Conservation (phyloP, 352 stramenopile species). For the Phytophthora capsici region DNA sequence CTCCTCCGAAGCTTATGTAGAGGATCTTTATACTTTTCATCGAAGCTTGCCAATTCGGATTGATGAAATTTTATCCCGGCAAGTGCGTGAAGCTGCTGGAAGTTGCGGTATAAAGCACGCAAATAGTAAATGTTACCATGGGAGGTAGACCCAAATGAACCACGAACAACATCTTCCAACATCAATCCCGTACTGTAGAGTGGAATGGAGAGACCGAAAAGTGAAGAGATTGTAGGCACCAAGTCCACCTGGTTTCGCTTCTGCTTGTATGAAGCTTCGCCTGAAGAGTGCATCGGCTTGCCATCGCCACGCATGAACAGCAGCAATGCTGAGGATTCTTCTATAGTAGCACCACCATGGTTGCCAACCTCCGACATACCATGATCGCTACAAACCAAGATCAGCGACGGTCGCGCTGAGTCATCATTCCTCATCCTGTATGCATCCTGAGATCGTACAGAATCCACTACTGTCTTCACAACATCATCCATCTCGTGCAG, state of each 20-base stretch:
- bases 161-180: conserved; percentile 61
- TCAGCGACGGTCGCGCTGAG: conserved; percentile 54
- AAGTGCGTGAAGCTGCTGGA: conserved; percentile 63
- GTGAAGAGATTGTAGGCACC: conserved; percentile 78
- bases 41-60: conserved; percentile 33
- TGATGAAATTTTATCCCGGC: conserved; percentile 57
- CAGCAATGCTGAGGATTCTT: conserved; percentile 85
- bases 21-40: conserved; percentile 32
- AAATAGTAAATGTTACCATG: conserved; percentile 22
- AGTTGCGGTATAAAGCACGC: conserved; percentile 59
- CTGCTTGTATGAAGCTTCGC: conserved; percentile 17
- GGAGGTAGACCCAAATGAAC: conserved; percentile 19
- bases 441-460: conserved; percentile 66
- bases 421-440: conserved; percentile 30
- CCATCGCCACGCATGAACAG: conserved; percentile 74
- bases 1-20: conserved; percentile 24
- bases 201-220: conserved; percentile 80
- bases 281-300: conserved; percentile 15
- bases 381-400: conserved; percentile 88
- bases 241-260: conserved; percentile 77
- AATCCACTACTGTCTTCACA: conserved; percentile 62
- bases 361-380: conserved; percentile 91
- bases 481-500: conserved; percentile 86
- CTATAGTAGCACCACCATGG: conserved; percentile 82
- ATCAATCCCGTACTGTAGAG: conserved; percentile 69